Base-by-base conservation (phyloP, 2,329 filamentous ascomycete species). In the Chaetomium sp. region DNA sequence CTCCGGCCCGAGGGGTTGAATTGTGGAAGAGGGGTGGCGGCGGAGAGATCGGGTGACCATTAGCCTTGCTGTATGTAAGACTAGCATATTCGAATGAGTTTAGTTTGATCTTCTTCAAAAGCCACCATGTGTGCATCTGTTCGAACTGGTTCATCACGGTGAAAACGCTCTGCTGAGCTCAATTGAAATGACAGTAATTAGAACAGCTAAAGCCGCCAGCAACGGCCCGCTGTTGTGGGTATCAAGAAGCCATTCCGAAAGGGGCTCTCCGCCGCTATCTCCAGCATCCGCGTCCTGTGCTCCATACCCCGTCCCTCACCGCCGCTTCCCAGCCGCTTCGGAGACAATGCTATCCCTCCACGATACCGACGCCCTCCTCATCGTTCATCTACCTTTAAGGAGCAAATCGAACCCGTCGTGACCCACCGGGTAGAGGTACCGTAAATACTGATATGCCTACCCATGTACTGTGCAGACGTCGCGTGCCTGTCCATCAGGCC, bases 401-500 rank as follows among this genome's bases (percentile, higher is more conserved):
- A 31, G 2, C 19, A 55, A 35, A 19, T 23, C n/a, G 8, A 23
- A 29, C n/a, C 8, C 1, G 13, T 7, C 21, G 21, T 13, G 2
- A 25, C 12, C 21, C 21, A 38, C 33, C 2, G 25, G 27, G 6
- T 6, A 2, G 12, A 38, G 25, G 1, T 42, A 13, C 23, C 33
- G 8, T n/a, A 25, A 7, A 38, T 35, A 19, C 21, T 16, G 50
- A 1, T 23, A 47, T 5, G 38, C n/a, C 35, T 12, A n/a, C 3
- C 38, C 50, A 31, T 29, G 56, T 25, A 31, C n/a, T 2, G 38
- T n/a, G 16, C 19, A 42, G 38, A 42, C 27, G 7, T 3, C 31
- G 23, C 19, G 19, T 25, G 8, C 3, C 9, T 25, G 19, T n/a
- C 19, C 10, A 16, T 66, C 49, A 68, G 3, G 91, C 92, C 92